Percentiles rank a stretch among this genome's conserved stretches.
These are phyloP conservation scores for Skeletonema grethae DNA, from an alignment of 108 stramenopile genomes.

Conservation along the genomic window DNA sequence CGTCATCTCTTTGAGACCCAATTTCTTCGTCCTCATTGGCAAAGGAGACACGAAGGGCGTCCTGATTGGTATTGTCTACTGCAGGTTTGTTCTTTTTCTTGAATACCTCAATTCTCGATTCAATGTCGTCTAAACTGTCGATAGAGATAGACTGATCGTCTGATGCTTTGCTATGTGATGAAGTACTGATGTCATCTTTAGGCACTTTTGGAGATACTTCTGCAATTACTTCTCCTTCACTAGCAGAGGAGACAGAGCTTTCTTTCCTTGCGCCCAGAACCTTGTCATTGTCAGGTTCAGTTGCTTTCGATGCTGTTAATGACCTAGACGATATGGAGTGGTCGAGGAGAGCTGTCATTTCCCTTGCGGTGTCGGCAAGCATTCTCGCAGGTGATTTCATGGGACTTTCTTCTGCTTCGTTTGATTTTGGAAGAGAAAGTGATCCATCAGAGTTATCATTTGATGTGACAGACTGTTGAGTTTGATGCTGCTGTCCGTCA, in stretches of 20 bases:
- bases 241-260: slow-evolving; percentile 5
- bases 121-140: slow-evolving; percentile 14
- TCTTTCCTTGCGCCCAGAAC: not conserved
- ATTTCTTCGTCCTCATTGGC: not conserved
- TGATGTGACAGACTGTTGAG: not conserved
- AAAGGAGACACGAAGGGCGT: not conserved
- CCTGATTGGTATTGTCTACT: not conserved
- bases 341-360: slow-evolving; percentile 24
- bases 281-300: not conserved
- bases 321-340: slow-evolving; percentile 18
- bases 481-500: not conserved
- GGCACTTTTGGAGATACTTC: slow-evolving; percentile 4
- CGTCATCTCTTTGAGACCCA: not conserved
- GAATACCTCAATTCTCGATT: not conserved
- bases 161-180: slow-evolving; percentile 1
- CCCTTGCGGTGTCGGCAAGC: slow-evolving; percentile 14
- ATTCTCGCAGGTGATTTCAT: not conserved
- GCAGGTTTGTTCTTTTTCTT: slow-evolving; percentile 1
- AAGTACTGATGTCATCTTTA: not conserved
- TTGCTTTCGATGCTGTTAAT: not conserved
- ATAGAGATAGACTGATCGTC: slow-evolving; percentile 5
- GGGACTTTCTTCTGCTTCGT: not conserved
- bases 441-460: not conserved
- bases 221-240: slow-evolving; percentile 1
- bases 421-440: not conserved